Evolutionary conservation across 1,284 basidiomycete species (phyloP).

Genomic region (Cystobasidium sp.): DNA sequence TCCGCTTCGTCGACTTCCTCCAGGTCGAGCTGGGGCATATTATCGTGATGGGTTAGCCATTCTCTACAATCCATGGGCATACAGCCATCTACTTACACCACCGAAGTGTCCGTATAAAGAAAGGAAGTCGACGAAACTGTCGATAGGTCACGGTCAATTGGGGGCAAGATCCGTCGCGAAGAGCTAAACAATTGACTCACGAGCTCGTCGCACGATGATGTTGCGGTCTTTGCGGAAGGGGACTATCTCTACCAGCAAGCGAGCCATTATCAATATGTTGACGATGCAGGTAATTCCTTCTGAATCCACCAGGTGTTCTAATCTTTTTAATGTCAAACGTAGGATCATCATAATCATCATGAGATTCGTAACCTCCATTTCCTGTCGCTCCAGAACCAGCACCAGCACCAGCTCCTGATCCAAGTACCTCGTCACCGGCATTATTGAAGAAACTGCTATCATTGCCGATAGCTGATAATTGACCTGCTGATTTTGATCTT

Average conservation of each 20-base stretch:
- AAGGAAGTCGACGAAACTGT: slow-evolving; percentile 83
- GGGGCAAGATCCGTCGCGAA: neutral
- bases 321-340: slow-evolving; percentile 64
- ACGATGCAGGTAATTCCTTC: slow-evolving; percentile 73
- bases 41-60: neutral
- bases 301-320: slow-evolving; percentile 89
- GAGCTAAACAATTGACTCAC: neutral
- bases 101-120: slow-evolving; percentile 93
- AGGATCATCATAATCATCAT: slow-evolving; percentile 48
- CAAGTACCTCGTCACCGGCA: slow-evolving; percentile 43
- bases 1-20: slow-evolving; percentile 89
- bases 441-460: slow-evolving; percentile 3
- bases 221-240: slow-evolving; percentile 7
- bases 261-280: slow-evolving; percentile 13
- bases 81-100: slow-evolving; percentile 55
- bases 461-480: slow-evolving; percentile 55
- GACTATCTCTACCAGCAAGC: slow-evolving; percentile 59
- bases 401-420: neutral
- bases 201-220: slow-evolving; percentile 32
- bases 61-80: neutral
- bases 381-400: too few relatives aligned
- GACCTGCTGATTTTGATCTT: slow-evolving; percentile 67
- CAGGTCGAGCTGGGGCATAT: slow-evolving; percentile 68
- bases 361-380: slow-evolving; percentile 26
- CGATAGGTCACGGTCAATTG: slow-evolving; percentile 58